Evolutionary conservation across 768 basidiomycete species (phyloP).

Genomic region (Cyclocybe aegerita): DNA sequence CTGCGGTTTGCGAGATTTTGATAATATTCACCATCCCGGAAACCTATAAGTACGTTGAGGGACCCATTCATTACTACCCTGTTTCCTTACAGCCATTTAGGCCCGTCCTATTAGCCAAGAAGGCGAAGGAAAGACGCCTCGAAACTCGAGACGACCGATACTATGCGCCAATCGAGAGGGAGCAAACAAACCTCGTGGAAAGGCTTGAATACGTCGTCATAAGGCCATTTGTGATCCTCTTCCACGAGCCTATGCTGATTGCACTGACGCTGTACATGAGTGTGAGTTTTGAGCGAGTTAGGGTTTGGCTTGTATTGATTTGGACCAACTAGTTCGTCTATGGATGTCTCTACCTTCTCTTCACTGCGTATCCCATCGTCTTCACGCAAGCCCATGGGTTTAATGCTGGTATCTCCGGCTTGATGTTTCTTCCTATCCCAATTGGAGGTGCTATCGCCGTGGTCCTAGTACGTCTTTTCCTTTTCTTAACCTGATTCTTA

Average conservation of each 20-base stretch:
- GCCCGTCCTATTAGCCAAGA: constrained; percentile 54
- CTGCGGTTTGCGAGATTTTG: constrained; percentile 45
- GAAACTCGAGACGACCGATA: constrained; percentile 52
- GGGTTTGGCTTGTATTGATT: constrained; percentile 1
- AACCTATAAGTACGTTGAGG: constrained; percentile 53
- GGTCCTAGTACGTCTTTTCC: constrained; percentile 31
- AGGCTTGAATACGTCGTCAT: constrained; percentile 46
- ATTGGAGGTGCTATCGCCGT: constrained; percentile 49
- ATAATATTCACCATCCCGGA: constrained; percentile 62
- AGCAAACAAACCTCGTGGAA: constrained; percentile 34
- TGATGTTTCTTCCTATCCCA: constrained; percentile 63
- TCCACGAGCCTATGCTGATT: constrained; percentile 66
- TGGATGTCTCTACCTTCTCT: constrained; percentile 59
- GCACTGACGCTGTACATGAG: constrained; percentile 63
- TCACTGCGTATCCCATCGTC: constrained; percentile 61
- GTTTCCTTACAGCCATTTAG: constrained; percentile 27
- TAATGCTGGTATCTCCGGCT: constrained; percentile 50
- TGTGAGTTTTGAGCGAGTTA: constrained; percentile 29
- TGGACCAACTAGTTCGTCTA: constrained; percentile 51
- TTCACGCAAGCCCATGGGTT: constrained; percentile 54
- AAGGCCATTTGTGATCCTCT: constrained; percentile 63
- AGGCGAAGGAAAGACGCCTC: constrained; percentile 48
- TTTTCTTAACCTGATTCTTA: neutral
- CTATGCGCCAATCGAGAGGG: constrained; percentile 50
- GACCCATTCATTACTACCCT: neutral